A percentile compares a stretch with the other conserved stretches of the same genome.
phyloP scores from a whole-genome alignment of 2,329 filamentous ascomycete genomes.

The Penicillium sp. region DNA sequence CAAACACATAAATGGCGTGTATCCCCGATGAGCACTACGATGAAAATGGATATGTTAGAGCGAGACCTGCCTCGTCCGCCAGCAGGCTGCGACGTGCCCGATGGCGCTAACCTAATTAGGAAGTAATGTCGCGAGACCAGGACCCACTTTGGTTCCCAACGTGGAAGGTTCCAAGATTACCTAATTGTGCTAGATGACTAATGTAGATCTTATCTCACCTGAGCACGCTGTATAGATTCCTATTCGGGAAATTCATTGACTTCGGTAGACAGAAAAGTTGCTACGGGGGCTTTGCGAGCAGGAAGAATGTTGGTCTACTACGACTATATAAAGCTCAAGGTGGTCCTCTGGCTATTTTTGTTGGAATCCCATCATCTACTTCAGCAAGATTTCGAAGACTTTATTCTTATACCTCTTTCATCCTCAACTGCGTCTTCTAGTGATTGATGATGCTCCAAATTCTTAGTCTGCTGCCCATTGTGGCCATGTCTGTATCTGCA shows the following conservation, averaged over 20 bases:
- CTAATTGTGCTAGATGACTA: not conserved
- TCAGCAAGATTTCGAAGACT: not conserved
- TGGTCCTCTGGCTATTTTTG: not conserved
- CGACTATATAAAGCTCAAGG: not conserved
- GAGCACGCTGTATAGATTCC: not conserved
- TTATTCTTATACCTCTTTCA: not conserved
- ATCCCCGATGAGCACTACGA: not conserved
- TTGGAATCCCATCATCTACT: not conserved
- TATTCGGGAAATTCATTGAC: not conserved
- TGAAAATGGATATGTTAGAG: not conserved
- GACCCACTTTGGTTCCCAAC: not conserved
- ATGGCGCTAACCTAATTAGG: not conserved
- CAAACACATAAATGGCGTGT: not conserved
- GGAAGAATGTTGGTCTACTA: not conserved
- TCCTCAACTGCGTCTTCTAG: not conserved
- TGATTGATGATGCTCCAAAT: not conserved
- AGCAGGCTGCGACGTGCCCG: not conserved
- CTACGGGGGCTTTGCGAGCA: too few species aligned
- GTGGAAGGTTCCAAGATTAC: not conserved
- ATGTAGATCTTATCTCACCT: too few species aligned
- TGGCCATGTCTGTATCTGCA: not conserved
- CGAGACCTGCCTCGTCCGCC: not conserved
- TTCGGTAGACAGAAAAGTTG: not conserved
- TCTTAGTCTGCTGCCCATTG: not conserved
- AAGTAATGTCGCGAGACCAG: not conserved